Evolutionary conservation across 345 rosid genomes (phyloP), one percentile per base, ranked within the genome.

Genomic region (Aquilaria sinensis): DNA sequence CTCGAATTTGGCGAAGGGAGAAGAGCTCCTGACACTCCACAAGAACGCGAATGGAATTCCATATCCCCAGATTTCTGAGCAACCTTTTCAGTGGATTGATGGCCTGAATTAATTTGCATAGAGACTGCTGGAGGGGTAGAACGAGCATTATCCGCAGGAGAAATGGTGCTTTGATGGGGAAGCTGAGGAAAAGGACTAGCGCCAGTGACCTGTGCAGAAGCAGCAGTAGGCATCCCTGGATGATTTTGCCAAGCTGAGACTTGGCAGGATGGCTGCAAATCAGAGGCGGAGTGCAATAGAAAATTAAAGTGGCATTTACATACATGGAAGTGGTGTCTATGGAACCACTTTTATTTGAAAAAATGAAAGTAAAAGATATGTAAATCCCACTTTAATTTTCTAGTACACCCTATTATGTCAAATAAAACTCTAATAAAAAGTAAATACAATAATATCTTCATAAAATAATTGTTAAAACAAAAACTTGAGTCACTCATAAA

Each of bases 1-100:
- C 81, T 76, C 32, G 73, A 41, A 63, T 70, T 65, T 52, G 85
- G 75, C 15, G 88, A 73, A 63, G 89, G 43, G 23, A 81, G 55
- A 69, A 81, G 85, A 57, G 73, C 70, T 49, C 66, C 83, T 67
- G 68, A 81, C 58, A 79, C 67, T 70, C 76, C 89, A 66, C 74
- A 87, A 68, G 90, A 73, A 77, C 80, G 83, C 47, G 78, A 65
- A 62, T 75, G 85, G 34, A 57, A 63, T 51, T 76, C 78, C 45
- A 66, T 47, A 58, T 65, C 78, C 63, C 60, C 69, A 57, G 85
- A 47, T 72, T 84, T 84, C 70, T 76, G 74, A 72, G 75, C 71
- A 71, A 53, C 82, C 71, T 62, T 75, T 69, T 79, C 85, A 60
- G 67, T 70, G 12, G 78, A 47, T 58, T 66, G 64, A 72, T 55